phyloP scores from a whole-genome alignment of 805 yeast genomes.

The Pichia nanzhaoensis region DNA sequence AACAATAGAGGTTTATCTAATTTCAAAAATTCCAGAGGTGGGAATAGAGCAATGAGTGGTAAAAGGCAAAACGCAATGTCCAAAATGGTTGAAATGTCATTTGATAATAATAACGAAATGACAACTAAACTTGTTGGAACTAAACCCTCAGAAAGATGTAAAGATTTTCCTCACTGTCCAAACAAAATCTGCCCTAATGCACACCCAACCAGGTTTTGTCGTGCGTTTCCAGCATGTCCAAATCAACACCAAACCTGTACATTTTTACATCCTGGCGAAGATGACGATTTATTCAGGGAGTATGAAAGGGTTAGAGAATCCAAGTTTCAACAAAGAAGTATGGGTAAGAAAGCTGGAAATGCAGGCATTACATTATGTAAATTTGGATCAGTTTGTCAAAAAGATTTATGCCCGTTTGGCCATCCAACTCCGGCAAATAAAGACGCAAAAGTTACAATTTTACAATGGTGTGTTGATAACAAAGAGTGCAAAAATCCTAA shows the following conservation, averaged over 20 bases:
- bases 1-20: conserved; percentile 1
- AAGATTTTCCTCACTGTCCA: conserved; percentile 64
- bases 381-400: conserved; percentile 68
- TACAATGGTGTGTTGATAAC: conserved; percentile 74
- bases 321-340: conserved; percentile 14
- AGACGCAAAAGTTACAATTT: conserved; percentile 57
- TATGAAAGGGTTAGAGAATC: conserved; percentile 48
- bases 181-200: conserved; percentile 61
- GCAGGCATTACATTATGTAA: conserved; percentile 60
- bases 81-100: conserved; percentile 29
- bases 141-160: conserved; percentile 57
- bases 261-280: conserved; percentile 80
- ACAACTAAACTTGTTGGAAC: conserved; percentile 33
- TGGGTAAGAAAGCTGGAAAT: conserved; percentile 10
- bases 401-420: conserved; percentile 78
- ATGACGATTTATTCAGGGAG: conserved; percentile 62
- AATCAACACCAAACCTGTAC: conserved; percentile 78
- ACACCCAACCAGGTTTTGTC: conserved; percentile 76
- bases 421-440: conserved; percentile 87
- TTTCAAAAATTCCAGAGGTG: conserved; percentile 5
- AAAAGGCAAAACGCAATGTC: conserved; percentile 10
- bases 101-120: conserved; percentile 20
- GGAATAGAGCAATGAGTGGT: background rate
- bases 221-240: conserved; percentile 69
- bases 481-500: conserved; percentile 51